phyloP scores from a whole-genome alignment of 805 yeast species.

The Maudiozyma pseudohumilis region DNA sequence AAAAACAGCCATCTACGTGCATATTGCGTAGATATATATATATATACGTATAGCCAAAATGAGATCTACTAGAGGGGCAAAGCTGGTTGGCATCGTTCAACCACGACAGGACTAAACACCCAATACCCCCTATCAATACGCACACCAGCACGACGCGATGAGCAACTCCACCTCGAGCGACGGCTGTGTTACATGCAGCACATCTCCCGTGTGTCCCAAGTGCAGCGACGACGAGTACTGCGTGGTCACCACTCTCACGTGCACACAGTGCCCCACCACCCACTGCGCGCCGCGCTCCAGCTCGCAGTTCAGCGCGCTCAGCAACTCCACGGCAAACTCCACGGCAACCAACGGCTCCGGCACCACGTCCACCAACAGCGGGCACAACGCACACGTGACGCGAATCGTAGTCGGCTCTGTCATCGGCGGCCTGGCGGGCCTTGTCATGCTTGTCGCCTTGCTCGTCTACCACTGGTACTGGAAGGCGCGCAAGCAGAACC shows the following conservation, averaged over 20 bases:
- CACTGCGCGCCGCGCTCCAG: constrained; percentile 35
- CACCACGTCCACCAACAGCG: constrained; percentile 21
- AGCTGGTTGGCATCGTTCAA: too few species aligned
- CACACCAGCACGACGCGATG: neutral
- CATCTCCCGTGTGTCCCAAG: constrained; percentile 40
- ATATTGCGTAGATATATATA: too few species aligned
- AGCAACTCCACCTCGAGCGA: constrained; percentile 5
- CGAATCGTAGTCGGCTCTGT: constrained; percentile 67
- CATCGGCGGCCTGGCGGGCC: constrained; percentile 50
- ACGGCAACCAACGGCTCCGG: constrained; percentile 6
- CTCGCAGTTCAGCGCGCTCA: constrained; percentile 7
- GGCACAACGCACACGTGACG: constrained; percentile 26
- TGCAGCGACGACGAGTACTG: constrained; percentile 49
- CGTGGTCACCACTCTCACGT: constrained; percentile 44
- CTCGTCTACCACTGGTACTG: constrained; percentile 36
- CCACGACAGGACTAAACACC: too few species aligned
- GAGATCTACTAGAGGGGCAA: too few species aligned
- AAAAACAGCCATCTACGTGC: too few species aligned
- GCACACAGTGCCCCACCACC: constrained; percentile 46
- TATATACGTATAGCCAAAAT: too few species aligned
- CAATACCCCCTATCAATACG: neutral
- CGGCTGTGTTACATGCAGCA: constrained; percentile 36
- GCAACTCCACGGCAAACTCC: constrained; percentile 11
- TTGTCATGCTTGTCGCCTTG: constrained; percentile 31
- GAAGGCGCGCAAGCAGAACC: constrained; percentile 28